Evolutionary conservation across 108 stramenopile species (phyloP), one percentile per base, ranked within the genome.

Genomic region (Skeletonema costatum): DNA sequence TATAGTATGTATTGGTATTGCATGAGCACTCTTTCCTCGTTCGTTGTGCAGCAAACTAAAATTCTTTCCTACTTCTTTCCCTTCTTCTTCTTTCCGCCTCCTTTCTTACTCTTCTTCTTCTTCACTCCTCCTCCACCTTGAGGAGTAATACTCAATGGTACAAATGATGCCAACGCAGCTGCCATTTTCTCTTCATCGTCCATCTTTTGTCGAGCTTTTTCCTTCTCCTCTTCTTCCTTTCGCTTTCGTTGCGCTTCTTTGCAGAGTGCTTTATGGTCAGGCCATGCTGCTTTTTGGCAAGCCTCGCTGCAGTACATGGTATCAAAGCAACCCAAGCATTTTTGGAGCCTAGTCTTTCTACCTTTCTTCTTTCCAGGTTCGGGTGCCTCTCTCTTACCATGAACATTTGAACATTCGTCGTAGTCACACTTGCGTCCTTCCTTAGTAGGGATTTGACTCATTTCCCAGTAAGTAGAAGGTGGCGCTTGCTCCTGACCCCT

Each of bases 311-410:
- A 68, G 14, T 68, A 68, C 67, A 50, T 50, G 10, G 50, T 53
- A 11, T 68, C 67, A 32, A 46, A 68, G 67, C 67, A 68, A 14
- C 67, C 67, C 19, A 41, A 48, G 42, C 67, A 68, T n/a, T 50
- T 14, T 17, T 68, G 31, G 17, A 68, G 46, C 0, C 29, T 2
- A 50, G 42, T 68, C 67, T 53, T 68, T n/a, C 53, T 68, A 13
- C 48, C 67, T 50, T 68, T 68, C 46, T 8, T 50, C 31, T 68
- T 6, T 4, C 67, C 67, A 10, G 19, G 29, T 68, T 68, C 31
- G 12, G 67, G 67, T 14, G 17, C 67, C 13, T 8, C 10, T 50
- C 67, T 68, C 11, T 50, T 31, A 31, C 67, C 67, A 50, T 68
- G 46, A 50, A 68, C 67, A 50, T 68, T 68, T 14, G 12, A 2